Evolutionary conservation across 2,329 filamentous ascomycete genomes (phyloP).

Genomic region (Ophiostoma novo-ulmi): DNA sequence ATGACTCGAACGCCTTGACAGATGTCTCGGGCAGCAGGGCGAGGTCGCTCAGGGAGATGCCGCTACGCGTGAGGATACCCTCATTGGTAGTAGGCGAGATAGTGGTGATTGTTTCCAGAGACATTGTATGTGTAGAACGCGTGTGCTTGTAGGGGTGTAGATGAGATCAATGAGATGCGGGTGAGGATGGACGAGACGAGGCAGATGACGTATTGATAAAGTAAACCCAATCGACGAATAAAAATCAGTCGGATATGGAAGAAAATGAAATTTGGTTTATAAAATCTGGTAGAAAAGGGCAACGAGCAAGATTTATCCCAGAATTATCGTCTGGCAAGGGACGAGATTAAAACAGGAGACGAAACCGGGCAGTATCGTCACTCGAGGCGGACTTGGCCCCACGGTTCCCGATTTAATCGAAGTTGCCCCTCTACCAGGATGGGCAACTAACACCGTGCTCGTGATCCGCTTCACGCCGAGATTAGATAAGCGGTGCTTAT

Average conservation of each 20-base stretch:
- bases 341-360: neutral
- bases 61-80: constrained; percentile 72
- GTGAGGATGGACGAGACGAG: neutral
- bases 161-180: neutral
- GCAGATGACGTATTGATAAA: neutral
- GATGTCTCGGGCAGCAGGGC: constrained; percentile 66
- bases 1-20: constrained; percentile 69
- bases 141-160: neutral
- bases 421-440: constrained; percentile 13
- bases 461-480: constrained; percentile 5
- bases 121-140: constrained; percentile 42
- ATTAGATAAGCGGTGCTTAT: neutral
- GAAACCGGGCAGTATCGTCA: constrained; percentile 7
- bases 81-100: constrained; percentile 89
- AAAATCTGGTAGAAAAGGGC: neutral
- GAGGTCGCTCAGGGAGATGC: constrained; percentile 65
- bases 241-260: neutral
- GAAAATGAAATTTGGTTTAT: neutral
- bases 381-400: neutral
- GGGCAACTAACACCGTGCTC: constrained; percentile 14
- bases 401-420: constrained; percentile 6
- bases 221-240: neutral
- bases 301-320: neutral
- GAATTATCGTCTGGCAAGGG: neutral
- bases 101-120: constrained; percentile 62